Conservation (phyloP, 2,329 filamentous ascomycete species). For the Fusarium dlaminii region DNA sequence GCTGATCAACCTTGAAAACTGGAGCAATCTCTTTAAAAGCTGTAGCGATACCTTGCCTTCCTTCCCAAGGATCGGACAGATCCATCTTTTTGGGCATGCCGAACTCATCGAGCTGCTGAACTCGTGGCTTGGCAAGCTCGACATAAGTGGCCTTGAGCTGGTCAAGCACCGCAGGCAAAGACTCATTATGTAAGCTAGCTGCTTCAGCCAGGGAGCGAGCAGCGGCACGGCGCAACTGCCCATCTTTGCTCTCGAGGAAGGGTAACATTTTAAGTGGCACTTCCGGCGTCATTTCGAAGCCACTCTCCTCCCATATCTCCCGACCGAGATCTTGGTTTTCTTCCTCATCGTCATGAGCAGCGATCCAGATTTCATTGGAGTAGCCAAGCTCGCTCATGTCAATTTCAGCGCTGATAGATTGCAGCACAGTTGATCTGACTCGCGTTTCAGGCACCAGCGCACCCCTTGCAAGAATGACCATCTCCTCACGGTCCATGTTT, state of each 20-base stretch:
- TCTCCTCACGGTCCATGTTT: slow-evolving; percentile 79
- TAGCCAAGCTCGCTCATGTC: slow-evolving; percentile 89
- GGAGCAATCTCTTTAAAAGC: slow-evolving; percentile 85
- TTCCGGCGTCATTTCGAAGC: slow-evolving; percentile 73
- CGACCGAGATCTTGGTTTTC: slow-evolving; percentile 86
- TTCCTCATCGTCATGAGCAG: slow-evolving; percentile 87
- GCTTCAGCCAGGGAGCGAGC: slow-evolving; percentile 83
- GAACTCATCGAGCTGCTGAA: slow-evolving; percentile 88
- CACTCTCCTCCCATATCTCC: slow-evolving; percentile 96
- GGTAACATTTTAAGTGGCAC: slow-evolving; percentile 75
- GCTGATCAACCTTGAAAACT: slow-evolving; percentile 72
- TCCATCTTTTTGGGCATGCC: slow-evolving; percentile 95
- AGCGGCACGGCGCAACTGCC: slow-evolving; percentile 83
- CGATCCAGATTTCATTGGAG: slow-evolving; percentile 92
- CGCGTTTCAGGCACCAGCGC: slow-evolving; percentile 80
- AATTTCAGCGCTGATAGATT: slow-evolving; percentile 90
- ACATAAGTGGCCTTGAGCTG: slow-evolving; percentile 76
- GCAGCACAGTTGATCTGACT: slow-evolving; percentile 85
- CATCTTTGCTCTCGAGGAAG: slow-evolving; percentile 83
- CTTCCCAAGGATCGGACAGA: slow-evolving; percentile 89
- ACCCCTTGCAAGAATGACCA: slow-evolving; percentile 79
- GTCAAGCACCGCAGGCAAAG: slow-evolving; percentile 69
- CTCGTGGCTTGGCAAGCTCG: slow-evolving; percentile 82
- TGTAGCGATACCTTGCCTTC: slow-evolving; percentile 86
- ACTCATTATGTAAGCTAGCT: slow-evolving; percentile 66